phyloP scores from a whole-genome alignment of 306 rosid species.

The Herpetospermum pedunculosum region DNA sequence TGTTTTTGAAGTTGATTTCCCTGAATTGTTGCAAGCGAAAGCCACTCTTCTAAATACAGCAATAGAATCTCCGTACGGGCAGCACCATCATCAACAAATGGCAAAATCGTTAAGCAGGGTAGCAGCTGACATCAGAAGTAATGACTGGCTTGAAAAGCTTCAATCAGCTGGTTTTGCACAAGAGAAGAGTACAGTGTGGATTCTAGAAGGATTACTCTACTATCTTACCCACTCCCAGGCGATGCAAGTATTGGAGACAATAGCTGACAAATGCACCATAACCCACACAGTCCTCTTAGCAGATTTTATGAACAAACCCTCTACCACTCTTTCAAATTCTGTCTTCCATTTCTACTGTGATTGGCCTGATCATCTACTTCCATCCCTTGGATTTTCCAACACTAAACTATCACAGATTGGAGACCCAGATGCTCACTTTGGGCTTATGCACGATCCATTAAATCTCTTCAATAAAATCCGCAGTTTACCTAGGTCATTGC shows the following conservation, averaged over 20 bases:
- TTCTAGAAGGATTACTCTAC: slow-evolving; percentile 83
- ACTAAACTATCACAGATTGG: slow-evolving; percentile 91
- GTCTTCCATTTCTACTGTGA: slow-evolving; percentile 85
- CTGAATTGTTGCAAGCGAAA: slow-evolving; percentile 61
- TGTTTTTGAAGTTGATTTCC: slow-evolving; percentile 87
- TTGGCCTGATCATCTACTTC: slow-evolving; percentile 95
- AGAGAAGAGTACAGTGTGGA: slow-evolving; percentile 81
- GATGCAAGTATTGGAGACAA: slow-evolving; percentile 58
- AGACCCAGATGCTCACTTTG: slow-evolving; percentile 95
- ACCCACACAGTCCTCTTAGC: slow-evolving; percentile 73
- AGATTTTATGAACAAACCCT: slow-evolving; percentile 89
- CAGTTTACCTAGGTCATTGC: slow-evolving; percentile 65
- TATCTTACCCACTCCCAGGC: slow-evolving; percentile 68
- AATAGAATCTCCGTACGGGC: slow-evolving; percentile 45
- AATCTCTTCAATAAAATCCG: slow-evolving; percentile 88
- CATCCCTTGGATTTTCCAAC: slow-evolving; percentile 68
- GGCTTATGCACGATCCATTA: slow-evolving; percentile 58
- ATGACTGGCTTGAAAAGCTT: slow-evolving; percentile 82
- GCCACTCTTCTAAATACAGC: slow-evolving; percentile 61
- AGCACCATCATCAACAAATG: slow-evolving; percentile 19
- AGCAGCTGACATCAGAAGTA: slow-evolving; percentile 71
- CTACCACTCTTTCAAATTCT: slow-evolving; percentile 65
- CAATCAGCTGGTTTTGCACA: slow-evolving; percentile 64
- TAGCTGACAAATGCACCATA: slow-evolving; percentile 58
- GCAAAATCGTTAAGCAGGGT: slow-evolving; percentile 76